Percentiles rank a stretch among this genome's conserved stretches.
Conservation (phyloP, 1,139 yeast genomes). For the Pichia sp. region DNA sequence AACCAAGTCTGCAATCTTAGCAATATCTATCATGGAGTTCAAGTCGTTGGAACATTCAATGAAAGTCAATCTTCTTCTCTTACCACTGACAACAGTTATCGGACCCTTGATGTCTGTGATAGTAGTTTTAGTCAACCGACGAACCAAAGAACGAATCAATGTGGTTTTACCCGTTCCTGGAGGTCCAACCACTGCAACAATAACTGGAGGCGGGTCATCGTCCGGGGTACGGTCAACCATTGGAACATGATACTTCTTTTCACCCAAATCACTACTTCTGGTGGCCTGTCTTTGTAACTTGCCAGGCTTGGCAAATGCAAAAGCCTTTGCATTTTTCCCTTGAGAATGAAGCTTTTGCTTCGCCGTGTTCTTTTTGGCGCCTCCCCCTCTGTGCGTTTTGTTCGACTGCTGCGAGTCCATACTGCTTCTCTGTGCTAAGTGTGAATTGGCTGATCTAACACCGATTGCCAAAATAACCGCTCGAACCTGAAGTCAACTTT, state of each 20-base stretch:
- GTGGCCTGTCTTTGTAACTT: constrained; percentile 81
- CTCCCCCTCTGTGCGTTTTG: constrained; percentile 52
- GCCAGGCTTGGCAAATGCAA: constrained; percentile 89
- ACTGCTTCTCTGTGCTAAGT: neutral
- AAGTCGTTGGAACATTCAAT: constrained; percentile 90
- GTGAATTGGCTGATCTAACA: neutral
- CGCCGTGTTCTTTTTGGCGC: constrained; percentile 52
- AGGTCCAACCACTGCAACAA: constrained; percentile 97
- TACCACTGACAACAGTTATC: constrained; percentile 95
- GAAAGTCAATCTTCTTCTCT: constrained; percentile 86
- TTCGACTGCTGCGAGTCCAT: constrained; percentile 33
- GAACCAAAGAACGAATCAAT: constrained; percentile 79
- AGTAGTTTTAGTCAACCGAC: constrained; percentile 86
- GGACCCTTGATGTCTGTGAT: constrained; percentile 90
- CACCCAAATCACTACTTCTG: constrained; percentile 77
- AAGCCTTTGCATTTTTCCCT: constrained; percentile 92
- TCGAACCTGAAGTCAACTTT: neutral
- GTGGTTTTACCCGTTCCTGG: constrained; percentile 99
- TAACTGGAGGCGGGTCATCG: constrained; percentile 94
- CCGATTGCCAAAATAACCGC: neutral
- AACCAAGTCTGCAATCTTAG: constrained; percentile 92
- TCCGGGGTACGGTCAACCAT: constrained; percentile 98
- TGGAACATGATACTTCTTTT: constrained; percentile 87
- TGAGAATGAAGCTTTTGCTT: constrained; percentile 86
- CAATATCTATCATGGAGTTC: constrained; percentile 93